These are phyloP conservation scores for Monosporascus cannonballus DNA, from an alignment of 2,329 filamentous ascomycete species.

Conservation along the genomic window DNA sequence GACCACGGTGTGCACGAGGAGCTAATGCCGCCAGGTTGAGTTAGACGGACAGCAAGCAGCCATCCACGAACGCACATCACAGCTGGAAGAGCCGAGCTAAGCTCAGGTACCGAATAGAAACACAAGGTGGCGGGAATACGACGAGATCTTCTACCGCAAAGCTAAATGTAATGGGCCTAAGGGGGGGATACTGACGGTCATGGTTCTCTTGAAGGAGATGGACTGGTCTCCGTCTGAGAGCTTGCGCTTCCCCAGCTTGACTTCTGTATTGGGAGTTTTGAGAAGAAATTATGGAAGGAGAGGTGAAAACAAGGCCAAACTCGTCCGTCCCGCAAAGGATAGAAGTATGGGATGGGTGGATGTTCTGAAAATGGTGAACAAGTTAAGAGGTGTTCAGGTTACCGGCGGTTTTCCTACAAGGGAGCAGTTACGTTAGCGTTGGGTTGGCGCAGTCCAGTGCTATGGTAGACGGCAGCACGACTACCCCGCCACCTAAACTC, in stretches of 20 bases:
- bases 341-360: not conserved
- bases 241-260: constrained; percentile 63
- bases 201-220: constrained; percentile 52
- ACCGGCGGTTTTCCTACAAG: not conserved
- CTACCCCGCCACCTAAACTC: not conserved
- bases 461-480: not conserved
- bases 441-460: not conserved
- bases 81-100: too few species aligned
- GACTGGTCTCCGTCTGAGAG: constrained; percentile 54
- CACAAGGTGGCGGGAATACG: too few species aligned
- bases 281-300: not conserved
- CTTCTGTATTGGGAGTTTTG: constrained; percentile 16
- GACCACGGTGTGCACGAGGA: not conserved
- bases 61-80: too few species aligned
- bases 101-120: too few species aligned
- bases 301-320: not conserved
- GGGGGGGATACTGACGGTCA: constrained; percentile 46
- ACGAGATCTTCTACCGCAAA: too few species aligned
- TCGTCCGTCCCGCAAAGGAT: not conserved
- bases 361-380: not conserved
- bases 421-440: not conserved
- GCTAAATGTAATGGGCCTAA: not conserved
- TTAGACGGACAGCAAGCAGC: not conserved
- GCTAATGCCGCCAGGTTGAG: not conserved
- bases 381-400: not conserved